Evolutionary conservation across 2,329 filamentous ascomycete species (phyloP).

Genomic region (Fonsecaea nubica): DNA sequence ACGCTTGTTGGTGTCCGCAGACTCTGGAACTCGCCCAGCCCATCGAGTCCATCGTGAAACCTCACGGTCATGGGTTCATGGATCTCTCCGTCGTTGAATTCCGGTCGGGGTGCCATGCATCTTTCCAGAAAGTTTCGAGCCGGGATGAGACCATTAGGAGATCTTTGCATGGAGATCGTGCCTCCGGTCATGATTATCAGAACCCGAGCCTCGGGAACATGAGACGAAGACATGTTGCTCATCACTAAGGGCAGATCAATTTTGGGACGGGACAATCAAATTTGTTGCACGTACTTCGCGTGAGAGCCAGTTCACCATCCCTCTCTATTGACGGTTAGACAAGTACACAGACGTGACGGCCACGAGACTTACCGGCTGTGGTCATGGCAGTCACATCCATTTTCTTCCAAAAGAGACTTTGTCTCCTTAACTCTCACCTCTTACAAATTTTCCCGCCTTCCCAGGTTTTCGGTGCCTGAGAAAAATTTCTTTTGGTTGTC

Average conservation of each 20-base stretch:
- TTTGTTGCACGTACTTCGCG: conserved; percentile 23
- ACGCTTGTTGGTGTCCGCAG: conserved; percentile 80
- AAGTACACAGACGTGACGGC: background rate
- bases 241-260: conserved; percentile 24
- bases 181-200: conserved; percentile 86
- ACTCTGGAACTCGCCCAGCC: conserved; percentile 61
- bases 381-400: conserved; percentile 10
- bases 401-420: background rate
- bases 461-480: background rate
- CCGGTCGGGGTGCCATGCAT: conserved; percentile 80
- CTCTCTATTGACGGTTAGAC: conserved; percentile 17
- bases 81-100: conserved; percentile 79
- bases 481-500: conserved; percentile 8
- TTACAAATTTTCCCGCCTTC: conserved; percentile 3
- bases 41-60: conserved; percentile 57
- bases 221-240: conserved; percentile 24
- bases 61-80: conserved; percentile 63
- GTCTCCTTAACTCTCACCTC: background rate
- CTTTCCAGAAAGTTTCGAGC: conserved; percentile 79
- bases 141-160: conserved; percentile 78
- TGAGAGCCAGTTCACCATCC: conserved; percentile 26
- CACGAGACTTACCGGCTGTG: conserved; percentile 18
- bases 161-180: conserved; percentile 87
- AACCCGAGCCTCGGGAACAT: conserved; percentile 74
- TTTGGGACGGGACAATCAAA: background rate